A percentile compares a stretch with the other conserved stretches of the same genome.
Conservation (phyloP, 768 basidiomycete species). For the Dacryopinax spathularia region DNA sequence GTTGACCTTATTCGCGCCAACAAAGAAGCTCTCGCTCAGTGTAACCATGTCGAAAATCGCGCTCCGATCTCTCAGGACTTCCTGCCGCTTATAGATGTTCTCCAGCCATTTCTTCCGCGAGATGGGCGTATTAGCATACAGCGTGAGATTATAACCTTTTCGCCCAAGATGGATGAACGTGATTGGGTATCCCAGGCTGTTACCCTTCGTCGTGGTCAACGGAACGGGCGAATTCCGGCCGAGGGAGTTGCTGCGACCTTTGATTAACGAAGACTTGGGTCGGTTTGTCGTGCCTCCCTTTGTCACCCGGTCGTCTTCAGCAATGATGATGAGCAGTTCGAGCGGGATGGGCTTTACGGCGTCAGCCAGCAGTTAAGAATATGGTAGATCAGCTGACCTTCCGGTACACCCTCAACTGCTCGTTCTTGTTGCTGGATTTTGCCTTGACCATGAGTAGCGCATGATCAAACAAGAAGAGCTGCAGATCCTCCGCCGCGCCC, state of each 20-base stretch:
- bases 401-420: constrained; percentile 86
- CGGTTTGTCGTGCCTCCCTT: constrained; percentile 15
- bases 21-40: constrained; percentile 79
- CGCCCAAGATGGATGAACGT: constrained; percentile 89
- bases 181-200: constrained; percentile 78
- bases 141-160: constrained; percentile 77
- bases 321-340: constrained; percentile 72
- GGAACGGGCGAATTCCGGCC: constrained; percentile 9
- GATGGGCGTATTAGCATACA: constrained; percentile 79
- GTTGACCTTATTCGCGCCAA: constrained; percentile 71
- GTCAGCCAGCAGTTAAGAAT: not conserved
- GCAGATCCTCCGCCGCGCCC: constrained; percentile 62
- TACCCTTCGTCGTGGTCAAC: constrained; percentile 18
- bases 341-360: constrained; percentile 89
- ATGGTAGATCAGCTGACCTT: constrained; percentile 42
- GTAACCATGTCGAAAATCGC: constrained; percentile 71
- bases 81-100: constrained; percentile 78
- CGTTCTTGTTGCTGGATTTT: constrained; percentile 62
- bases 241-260: constrained; percentile 11
- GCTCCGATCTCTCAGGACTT: constrained; percentile 66
- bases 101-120: constrained; percentile 92
- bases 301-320: constrained; percentile 47
- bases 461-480: constrained; percentile 94
- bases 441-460: constrained; percentile 90
- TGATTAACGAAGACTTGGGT: constrained; percentile 18